Conservation (phyloP, 1,284 basidiomycete genomes). For the Moesziomyces aphidis region DNA sequence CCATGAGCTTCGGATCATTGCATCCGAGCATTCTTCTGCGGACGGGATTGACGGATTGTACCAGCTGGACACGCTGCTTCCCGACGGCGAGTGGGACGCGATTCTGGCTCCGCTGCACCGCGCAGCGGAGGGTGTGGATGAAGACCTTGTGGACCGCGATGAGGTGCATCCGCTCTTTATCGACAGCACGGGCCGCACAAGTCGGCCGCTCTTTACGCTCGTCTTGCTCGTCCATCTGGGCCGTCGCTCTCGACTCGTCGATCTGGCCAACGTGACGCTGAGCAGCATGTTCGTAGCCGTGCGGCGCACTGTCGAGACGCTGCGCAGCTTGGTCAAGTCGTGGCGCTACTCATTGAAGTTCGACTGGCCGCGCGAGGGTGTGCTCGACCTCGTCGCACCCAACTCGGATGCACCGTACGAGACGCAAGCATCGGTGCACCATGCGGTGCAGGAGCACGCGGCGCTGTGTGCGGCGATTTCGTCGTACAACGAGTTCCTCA, state of each 20-base stretch:
- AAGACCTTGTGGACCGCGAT: slow-evolving; percentile 30
- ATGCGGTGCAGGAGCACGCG: slow-evolving; percentile 36
- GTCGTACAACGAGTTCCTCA: slow-evolving; percentile 6
- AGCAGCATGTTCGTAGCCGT: too few relatives aligned
- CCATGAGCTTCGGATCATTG: neutral
- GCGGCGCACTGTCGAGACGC: slow-evolving; percentile 1
- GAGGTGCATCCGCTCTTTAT: slow-evolving; percentile 29
- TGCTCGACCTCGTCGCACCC: slow-evolving; percentile 2
- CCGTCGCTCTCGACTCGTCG: neutral
- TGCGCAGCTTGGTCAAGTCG: neutral
- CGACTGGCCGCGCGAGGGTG: neutral
- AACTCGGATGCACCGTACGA: neutral
- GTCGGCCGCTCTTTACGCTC: slow-evolving; percentile 17
- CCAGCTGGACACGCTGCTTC: neutral
- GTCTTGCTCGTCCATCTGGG: slow-evolving; percentile 12
- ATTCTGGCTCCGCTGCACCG: too few relatives aligned
- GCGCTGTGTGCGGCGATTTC: slow-evolving; percentile 8
- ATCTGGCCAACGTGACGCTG: slow-evolving; percentile 1
- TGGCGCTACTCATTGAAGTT: slow-evolving; percentile 4
- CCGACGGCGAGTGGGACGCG: neutral
- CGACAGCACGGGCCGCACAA: slow-evolving; percentile 19
- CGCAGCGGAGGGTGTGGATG: slow-evolving; percentile 2
- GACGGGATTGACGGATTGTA: slow-evolving; percentile 7
- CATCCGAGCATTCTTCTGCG: too few relatives aligned
- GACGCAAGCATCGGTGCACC: slow-evolving; percentile 24